Evolutionary conservation across 768 basidiomycete genomes (phyloP).

Genomic region (Lentinula aciculospora): DNA sequence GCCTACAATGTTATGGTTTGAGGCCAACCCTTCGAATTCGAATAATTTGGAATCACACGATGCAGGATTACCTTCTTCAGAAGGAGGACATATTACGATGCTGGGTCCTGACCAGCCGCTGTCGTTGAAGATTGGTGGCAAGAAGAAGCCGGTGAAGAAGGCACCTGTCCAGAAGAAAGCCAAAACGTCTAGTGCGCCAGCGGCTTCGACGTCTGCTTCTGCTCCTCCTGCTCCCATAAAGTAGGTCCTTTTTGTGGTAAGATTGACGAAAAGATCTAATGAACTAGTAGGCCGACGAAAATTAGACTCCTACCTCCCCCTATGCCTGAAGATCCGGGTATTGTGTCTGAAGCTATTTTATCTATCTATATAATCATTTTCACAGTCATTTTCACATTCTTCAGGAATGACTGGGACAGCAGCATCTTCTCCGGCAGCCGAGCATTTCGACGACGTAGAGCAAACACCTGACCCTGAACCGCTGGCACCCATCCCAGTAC

Average conservation of each 20-base stretch:
- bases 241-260: conserved; percentile 2
- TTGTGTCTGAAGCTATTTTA: conserved; percentile 64
- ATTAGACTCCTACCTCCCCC: conserved; percentile 8
- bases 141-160: conserved; percentile 11
- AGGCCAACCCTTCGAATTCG: conserved; percentile 30
- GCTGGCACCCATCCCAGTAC: conserved; percentile 20
- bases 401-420: conserved; percentile 64
- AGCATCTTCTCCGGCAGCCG: conserved; percentile 64
- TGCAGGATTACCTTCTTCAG: conserved; percentile 18
- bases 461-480: conserved; percentile 49
- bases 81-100: neutral
- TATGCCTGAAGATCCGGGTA: conserved; percentile 33
- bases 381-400: conserved; percentile 3
- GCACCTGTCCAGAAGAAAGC: conserved; percentile 19
- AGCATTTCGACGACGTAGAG: conserved; percentile 33
- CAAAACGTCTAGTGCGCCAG: conserved; percentile 10
- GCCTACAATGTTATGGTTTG: conserved; percentile 36
- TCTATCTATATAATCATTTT: conserved; percentile 4
- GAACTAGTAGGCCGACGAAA: neutral
- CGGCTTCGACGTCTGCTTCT: conserved; percentile 5
- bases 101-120: conserved; percentile 9
- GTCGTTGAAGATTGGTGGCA: conserved; percentile 7
- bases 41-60: conserved; percentile 23
- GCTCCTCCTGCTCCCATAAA: conserved; percentile 7
- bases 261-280: neutral